phyloP scores from a whole-genome alignment of 1,284 basidiomycete genomes.

The Puccinia polysora region DNA sequence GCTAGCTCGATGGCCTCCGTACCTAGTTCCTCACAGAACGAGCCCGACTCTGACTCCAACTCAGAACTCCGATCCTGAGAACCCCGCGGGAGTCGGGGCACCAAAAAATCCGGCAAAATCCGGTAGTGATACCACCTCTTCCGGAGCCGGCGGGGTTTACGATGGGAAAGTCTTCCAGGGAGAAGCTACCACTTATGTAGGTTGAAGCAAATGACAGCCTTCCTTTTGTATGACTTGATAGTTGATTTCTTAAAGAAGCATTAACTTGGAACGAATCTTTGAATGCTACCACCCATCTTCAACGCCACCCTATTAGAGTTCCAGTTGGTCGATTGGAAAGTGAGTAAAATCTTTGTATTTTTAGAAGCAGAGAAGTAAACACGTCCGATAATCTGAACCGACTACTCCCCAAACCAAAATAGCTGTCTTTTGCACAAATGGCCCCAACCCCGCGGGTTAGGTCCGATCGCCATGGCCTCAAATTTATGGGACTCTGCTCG shows the following conservation, averaged over 20 bases:
- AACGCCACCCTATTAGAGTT: background rate
- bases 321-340: conserved; percentile 11
- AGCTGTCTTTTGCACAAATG: conserved; percentile 27
- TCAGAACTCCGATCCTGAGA: too few relatives aligned
- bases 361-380: background rate
- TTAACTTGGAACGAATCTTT: background rate
- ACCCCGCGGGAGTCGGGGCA: too few relatives aligned
- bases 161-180: conserved; percentile 9
- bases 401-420: background rate
- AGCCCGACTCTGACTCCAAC: too few relatives aligned
- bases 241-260: background rate
- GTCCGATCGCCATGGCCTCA: conserved; percentile 18
- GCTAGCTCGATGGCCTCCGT: too few relatives aligned
- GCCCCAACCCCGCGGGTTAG: conserved; percentile 9
- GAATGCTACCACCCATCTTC: background rate
- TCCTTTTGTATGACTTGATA: background rate
- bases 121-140: too few relatives aligned
- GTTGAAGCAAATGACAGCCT: background rate
- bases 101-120: too few relatives aligned
- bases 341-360: background rate
- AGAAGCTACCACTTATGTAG: conserved; percentile 6
- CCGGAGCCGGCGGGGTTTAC: background rate
- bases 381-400: background rate
- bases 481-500: conserved; percentile 18
- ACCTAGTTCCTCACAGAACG: too few relatives aligned